Conservation (phyloP, 1,139 yeast genomes). For the Diutina scorzettiae region DNA sequence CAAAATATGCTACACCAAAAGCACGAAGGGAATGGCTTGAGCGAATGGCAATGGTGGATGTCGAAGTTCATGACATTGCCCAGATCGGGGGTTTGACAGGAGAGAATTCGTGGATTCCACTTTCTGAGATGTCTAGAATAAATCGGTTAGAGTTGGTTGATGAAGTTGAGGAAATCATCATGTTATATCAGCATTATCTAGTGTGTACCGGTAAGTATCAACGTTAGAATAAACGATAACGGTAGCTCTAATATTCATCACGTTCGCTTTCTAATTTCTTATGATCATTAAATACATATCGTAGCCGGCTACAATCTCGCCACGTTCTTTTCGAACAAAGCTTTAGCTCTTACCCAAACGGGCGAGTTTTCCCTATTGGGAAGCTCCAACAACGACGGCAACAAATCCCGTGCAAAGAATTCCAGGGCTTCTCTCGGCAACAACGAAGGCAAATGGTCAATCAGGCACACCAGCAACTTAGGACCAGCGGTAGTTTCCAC, state of each 20-base stretch:
- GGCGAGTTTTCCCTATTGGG: slow-evolving; percentile 74
- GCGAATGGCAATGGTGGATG: slow-evolving; percentile 14
- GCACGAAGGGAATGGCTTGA: slow-evolving; percentile 30
- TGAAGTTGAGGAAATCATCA: slow-evolving; percentile 74
- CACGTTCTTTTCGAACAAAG: slow-evolving; percentile 73
- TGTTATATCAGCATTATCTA: slow-evolving; percentile 61
- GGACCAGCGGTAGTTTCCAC: slow-evolving; percentile 74
- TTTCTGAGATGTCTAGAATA: slow-evolving; percentile 39
- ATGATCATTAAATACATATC: not conserved
- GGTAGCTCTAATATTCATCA: no score
- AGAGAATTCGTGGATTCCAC: slow-evolving; percentile 30
- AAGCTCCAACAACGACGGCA: slow-evolving; percentile 78
- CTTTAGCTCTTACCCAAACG: slow-evolving; percentile 86
- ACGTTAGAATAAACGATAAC: no score
- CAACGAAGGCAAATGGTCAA: slow-evolving; percentile 91
- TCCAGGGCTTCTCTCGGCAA: slow-evolving; percentile 97
- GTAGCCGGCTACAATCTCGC: slow-evolving; percentile 33
- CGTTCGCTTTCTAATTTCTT: no score
- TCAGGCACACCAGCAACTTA: slow-evolving; percentile 84
- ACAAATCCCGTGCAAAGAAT: slow-evolving; percentile 69
- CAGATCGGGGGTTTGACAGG: slow-evolving; percentile 35
- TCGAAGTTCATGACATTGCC: slow-evolving; percentile 42
- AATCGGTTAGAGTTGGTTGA: slow-evolving; percentile 66
- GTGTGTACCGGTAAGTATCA: slow-evolving; percentile 1
- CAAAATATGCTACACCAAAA: slow-evolving; percentile 24